Evolutionary conservation across 1,284 basidiomycete genomes (phyloP).

Genomic region (Sporisorium graminicola): DNA sequence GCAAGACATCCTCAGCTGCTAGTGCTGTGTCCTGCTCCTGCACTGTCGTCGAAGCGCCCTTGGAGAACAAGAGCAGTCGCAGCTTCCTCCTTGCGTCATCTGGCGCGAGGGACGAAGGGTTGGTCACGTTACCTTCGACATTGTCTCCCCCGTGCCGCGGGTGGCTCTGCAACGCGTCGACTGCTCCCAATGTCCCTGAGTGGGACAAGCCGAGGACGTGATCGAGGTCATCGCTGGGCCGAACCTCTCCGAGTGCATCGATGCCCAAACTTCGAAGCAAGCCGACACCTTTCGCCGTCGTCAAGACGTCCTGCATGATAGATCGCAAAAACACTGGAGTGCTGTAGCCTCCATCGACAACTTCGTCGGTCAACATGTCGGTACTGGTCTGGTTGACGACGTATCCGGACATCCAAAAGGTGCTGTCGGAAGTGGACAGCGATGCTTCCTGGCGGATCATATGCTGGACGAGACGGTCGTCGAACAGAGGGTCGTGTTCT

Average conservation of each 20-base stretch:
- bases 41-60: background rate
- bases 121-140: background rate
- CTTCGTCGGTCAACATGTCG: slow-evolving; percentile 2
- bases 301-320: slow-evolving; percentile 36
- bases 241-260: slow-evolving; percentile 44
- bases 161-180: background rate
- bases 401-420: slow-evolving; percentile 41
- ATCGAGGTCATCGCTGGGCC: slow-evolving; percentile 21
- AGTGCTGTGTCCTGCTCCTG: background rate
- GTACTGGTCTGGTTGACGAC: background rate
- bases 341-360: slow-evolving; percentile 19
- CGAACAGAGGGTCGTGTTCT: slow-evolving; percentile 33
- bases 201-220: slow-evolving; percentile 18
- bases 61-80: slow-evolving; percentile 23
- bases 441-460: slow-evolving; percentile 31
- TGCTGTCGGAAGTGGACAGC: slow-evolving; percentile 31
- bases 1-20: background rate
- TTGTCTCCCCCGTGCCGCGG: background rate
- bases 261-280: slow-evolving; percentile 47
- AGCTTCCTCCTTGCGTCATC: slow-evolving; percentile 9
- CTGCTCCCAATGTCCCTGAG: background rate
- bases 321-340: slow-evolving; percentile 43
- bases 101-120: background rate
- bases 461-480: slow-evolving; percentile 37
- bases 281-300: slow-evolving; percentile 45